Evolutionary conservation across 495 filamentous ascomycete species (phyloP).

Genomic region (Hypoxylon crocopeplum): DNA sequence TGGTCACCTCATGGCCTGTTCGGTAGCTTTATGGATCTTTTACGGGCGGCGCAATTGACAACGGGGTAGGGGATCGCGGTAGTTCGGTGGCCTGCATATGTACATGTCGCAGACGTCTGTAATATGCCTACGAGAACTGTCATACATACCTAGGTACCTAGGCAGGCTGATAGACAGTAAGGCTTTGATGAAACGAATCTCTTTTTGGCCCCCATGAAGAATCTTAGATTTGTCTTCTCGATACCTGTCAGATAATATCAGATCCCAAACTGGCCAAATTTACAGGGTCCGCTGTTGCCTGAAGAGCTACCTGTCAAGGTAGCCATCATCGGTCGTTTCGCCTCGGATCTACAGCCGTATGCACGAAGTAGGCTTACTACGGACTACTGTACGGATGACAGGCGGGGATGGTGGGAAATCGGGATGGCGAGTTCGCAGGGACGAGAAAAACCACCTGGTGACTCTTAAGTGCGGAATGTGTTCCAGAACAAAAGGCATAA

Average conservation of each 20-base stretch:
- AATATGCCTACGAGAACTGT: too few relatives aligned
- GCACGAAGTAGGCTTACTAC: slow-evolving; percentile 22
- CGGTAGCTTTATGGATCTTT: background rate
- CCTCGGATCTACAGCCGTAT: slow-evolving; percentile 26
- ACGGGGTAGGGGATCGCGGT: too few relatives aligned
- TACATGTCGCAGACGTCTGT: too few relatives aligned
- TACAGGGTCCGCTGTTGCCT: slow-evolving; percentile 23
- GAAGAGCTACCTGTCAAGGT: background rate
- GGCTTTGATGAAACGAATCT: too few relatives aligned
- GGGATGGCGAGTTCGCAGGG: slow-evolving; percentile 16
- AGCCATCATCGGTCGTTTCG: slow-evolving; percentile 18
- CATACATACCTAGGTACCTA: too few relatives aligned
- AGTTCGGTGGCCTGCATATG: too few relatives aligned
- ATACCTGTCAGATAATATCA: too few relatives aligned
- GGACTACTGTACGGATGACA: slow-evolving; percentile 6
- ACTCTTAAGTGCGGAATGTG: background rate
- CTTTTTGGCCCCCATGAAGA: too few relatives aligned
- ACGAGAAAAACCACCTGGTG: background rate
- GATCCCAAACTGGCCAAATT: background rate
- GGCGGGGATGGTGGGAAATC: slow-evolving; percentile 5
- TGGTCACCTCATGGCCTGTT: slow-evolving; percentile 1
- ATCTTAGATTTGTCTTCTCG: too few relatives aligned
- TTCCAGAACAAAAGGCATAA: slow-evolving; percentile 7
- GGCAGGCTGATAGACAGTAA: background rate
- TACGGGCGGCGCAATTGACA: too few relatives aligned